Conservation (phyloP, 805 yeast genomes). For the Kuraishia capsulata region DNA sequence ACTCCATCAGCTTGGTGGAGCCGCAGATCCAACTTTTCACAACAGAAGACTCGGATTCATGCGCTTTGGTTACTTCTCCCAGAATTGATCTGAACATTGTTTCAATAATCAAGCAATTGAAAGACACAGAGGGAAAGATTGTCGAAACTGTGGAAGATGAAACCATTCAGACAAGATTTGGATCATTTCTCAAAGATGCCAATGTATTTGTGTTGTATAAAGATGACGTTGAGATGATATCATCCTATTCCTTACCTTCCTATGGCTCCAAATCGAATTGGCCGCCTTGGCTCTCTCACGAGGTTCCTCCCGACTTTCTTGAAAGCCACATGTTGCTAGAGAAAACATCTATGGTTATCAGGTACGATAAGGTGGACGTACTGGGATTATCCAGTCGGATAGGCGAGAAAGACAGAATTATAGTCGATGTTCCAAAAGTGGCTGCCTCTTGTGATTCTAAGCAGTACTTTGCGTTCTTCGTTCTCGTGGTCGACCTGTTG, state of each 20-base stretch:
- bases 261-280: constrained; percentile 62
- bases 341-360: constrained; percentile 51
- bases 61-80: constrained; percentile 68
- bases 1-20: constrained; percentile 56
- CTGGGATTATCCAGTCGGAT: constrained; percentile 18
- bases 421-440: constrained; percentile 63
- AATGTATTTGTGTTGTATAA: constrained; percentile 61
- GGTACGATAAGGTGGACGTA: constrained; percentile 45
- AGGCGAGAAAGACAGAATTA: constrained; percentile 34
- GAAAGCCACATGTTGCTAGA: constrained; percentile 47
- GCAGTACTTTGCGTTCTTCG: constrained; percentile 62
- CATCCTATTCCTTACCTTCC: constrained; percentile 25
- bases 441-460: constrained; percentile 60
- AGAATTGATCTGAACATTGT: constrained; percentile 58
- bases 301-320: constrained; percentile 49
- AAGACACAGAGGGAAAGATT: constrained; percentile 6
- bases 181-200: constrained; percentile 59
- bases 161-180: constrained; percentile 57
- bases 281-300: constrained; percentile 90
- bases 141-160: constrained; percentile 8
- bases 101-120: constrained; percentile 43
- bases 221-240: constrained; percentile 24
- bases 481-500: constrained; percentile 53
- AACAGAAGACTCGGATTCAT: constrained; percentile 41
- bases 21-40: constrained; percentile 76